Conservation (phyloP, 345 rosid species). For the Alliaria petiolata region DNA sequence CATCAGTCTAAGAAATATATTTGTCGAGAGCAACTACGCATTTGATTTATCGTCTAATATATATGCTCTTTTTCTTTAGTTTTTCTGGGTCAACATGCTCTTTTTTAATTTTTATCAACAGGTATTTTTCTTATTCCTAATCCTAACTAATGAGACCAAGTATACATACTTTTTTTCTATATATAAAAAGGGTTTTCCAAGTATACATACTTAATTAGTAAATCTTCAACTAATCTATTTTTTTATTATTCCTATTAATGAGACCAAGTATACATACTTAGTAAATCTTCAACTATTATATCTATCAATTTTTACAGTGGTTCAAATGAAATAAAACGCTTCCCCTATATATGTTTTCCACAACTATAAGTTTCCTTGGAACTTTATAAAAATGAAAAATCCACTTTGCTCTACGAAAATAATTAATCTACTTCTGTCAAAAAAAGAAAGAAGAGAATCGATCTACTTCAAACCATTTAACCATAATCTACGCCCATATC, state of each 20-base stretch:
- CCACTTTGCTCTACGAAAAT: background rate
- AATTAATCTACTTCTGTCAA: too few species aligned
- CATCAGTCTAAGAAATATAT: constrained; percentile 3
- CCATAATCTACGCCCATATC: background rate
- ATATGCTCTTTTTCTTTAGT: background rate
- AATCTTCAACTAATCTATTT: too few species aligned
- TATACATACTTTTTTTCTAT: background rate
- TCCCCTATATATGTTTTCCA: background rate
- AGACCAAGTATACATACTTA: background rate
- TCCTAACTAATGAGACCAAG: background rate
- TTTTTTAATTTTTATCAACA: background rate
- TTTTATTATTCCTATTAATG: background rate
- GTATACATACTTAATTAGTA: too few species aligned
- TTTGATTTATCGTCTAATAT: background rate
- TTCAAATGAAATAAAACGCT: background rate
- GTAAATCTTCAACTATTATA: background rate
- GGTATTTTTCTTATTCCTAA: background rate
- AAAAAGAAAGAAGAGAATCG: too few species aligned
- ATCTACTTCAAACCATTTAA: background rate
- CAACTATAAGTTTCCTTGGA: background rate
- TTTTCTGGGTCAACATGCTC: background rate
- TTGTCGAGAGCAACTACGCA: background rate
- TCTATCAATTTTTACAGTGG: background rate
- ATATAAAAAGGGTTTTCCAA: too few species aligned
- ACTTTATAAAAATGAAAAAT: background rate